Conservation (phyloP, 192 early-diverging fungal genomes). For the Globomyces pollinis-pini region DNA sequence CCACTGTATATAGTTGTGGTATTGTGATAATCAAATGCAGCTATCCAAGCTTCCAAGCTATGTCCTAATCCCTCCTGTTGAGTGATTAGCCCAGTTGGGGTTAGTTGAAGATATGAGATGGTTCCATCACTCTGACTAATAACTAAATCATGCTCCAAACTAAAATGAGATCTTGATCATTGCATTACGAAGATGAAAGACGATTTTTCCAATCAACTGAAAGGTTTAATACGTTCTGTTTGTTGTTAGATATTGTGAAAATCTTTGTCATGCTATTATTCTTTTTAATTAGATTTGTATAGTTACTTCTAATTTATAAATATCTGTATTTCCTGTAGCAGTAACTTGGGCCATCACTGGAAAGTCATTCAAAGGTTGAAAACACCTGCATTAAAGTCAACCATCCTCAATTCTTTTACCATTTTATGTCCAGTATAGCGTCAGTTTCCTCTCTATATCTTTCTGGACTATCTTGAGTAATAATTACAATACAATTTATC, state of each 20-base stretch:
- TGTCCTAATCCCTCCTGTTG: constrained; percentile 68
- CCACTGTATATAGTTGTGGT: constrained; percentile 66
- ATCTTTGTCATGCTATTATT: neutral
- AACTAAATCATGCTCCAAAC: constrained; percentile 28
- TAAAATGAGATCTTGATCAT: too few relatives aligned
- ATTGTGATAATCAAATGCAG: constrained; percentile 80
- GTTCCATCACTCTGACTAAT: constrained; percentile 75
- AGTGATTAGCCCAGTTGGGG: constrained; percentile 27
- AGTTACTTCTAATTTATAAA: neutral
- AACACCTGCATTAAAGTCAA: too few relatives aligned
- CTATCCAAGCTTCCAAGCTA: constrained; percentile 89
- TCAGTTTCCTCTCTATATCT: too few relatives aligned
- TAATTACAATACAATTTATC: too few relatives aligned
- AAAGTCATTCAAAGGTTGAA: neutral
- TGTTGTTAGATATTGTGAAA: neutral
- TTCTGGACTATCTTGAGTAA: constrained; percentile 40
- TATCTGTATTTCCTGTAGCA: constrained; percentile 10
- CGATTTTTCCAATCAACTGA: constrained; percentile 2
- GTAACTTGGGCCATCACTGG: constrained; percentile 22
- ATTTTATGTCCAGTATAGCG: constrained; percentile 47
- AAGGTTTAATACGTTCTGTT: constrained; percentile 2
- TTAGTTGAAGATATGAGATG: constrained; percentile 41
- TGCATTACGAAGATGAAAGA: too few relatives aligned
- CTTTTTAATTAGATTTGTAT: too few relatives aligned
- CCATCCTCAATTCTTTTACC: too few relatives aligned